Percentiles rank a stretch among this genome's conserved stretches.
Evolutionary conservation across 306 rosid genomes (phyloP).

Genomic region (Geum urbanum): DNA sequence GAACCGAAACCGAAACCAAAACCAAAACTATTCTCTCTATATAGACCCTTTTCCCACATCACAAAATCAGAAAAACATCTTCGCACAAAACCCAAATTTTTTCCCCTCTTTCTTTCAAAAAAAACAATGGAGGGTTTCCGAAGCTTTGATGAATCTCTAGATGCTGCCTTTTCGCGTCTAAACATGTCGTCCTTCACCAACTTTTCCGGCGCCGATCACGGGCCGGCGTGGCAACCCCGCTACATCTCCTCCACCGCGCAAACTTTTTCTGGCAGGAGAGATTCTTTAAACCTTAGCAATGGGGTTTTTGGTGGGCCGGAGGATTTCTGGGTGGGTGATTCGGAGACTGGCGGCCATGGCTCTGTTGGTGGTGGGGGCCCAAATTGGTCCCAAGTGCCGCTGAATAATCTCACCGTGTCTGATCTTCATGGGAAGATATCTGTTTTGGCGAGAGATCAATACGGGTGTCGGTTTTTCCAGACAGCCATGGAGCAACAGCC

Average conservation of each 20-base stretch:
- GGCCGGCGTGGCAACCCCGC: no score
- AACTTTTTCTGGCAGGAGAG: no score
- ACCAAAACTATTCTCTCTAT: neutral
- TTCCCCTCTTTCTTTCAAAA: neutral
- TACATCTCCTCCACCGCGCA: no score
- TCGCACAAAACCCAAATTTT: neutral
- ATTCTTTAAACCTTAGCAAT: neutral
- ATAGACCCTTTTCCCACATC: neutral
- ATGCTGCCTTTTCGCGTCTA: constrained; percentile 35
- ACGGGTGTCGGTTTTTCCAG: constrained; percentile 36
- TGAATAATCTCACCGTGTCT: neutral
- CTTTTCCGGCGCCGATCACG: neutral
- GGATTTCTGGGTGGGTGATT: constrained; percentile 6
- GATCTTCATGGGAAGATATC: constrained; percentile 26
- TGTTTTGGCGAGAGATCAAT: constrained; percentile 39
- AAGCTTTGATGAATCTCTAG: constrained; percentile 32
- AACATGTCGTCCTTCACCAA: constrained; percentile 12
- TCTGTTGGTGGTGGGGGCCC: neutral
- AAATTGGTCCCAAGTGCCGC: constrained; percentile 19
- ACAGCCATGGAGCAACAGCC: constrained; percentile 25
- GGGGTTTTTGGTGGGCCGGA: neutral
- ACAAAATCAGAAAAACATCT: no score
- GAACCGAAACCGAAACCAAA: neutral
- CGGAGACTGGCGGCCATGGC: neutral
- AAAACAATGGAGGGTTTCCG: constrained; percentile 19